Evolutionary conservation across 495 filamentous ascomycete genomes (phyloP).

Genomic region (Xylaria venustula): DNA sequence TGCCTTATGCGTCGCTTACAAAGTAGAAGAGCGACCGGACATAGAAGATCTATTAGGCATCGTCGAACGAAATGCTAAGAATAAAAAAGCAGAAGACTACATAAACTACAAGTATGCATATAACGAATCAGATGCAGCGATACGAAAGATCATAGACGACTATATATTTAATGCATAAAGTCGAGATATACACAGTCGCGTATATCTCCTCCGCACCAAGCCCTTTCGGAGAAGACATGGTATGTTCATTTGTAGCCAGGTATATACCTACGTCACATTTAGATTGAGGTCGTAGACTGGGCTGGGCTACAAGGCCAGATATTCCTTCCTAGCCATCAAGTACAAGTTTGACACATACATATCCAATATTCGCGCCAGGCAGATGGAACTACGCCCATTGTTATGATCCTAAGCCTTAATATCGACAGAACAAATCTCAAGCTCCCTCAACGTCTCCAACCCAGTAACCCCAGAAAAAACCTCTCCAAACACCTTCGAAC

Average conservation of each 20-base stretch:
- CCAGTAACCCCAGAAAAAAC: neutral
- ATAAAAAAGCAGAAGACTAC: constrained; percentile 7
- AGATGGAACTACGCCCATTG: too few species aligned
- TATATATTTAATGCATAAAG: neutral
- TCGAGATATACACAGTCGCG: neutral
- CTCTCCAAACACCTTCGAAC: constrained; percentile 44
- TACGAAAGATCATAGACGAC: neutral
- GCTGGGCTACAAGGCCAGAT: too few species aligned
- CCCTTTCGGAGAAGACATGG: too few species aligned
- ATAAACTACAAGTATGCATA: constrained; percentile 3
- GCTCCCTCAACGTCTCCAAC: constrained; percentile 12
- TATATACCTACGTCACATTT: too few species aligned
- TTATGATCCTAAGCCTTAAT: neutral
- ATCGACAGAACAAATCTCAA: constrained; percentile 18
- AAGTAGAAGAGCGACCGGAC: constrained; percentile 6
- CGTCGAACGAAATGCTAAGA: constrained; percentile 15
- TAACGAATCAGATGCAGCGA: constrained; percentile 16
- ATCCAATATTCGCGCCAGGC: too few species aligned
- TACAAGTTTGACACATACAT: too few species aligned
- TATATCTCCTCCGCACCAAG: too few species aligned
- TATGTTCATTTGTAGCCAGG: too few species aligned
- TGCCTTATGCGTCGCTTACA: constrained; percentile 8
- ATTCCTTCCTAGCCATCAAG: too few species aligned
- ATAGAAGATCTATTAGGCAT: constrained; percentile 13
- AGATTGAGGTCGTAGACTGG: too few species aligned